Percentiles rank a stretch among this genome's conserved stretches.
Evolutionary conservation across 2,329 filamentous ascomycete species (phyloP).

Genomic region (Calonectria pseudoturangicola): DNA sequence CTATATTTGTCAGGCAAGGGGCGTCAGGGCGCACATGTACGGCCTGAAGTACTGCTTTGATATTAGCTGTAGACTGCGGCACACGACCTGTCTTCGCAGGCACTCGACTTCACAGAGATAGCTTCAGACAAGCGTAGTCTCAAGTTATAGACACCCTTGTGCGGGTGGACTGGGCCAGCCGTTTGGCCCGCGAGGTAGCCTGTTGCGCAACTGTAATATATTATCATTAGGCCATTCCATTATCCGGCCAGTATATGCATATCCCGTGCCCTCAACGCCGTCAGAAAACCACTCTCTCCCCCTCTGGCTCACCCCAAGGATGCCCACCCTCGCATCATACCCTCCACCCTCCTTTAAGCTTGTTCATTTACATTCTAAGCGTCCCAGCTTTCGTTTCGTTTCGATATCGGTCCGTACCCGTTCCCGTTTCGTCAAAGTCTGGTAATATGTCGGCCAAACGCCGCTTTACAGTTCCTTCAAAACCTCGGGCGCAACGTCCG

Average conservation of each 20-base stretch:
- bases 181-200: neutral
- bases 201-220: slow-evolving; percentile 24
- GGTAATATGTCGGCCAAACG: neutral
- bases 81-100: neutral
- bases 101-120: neutral
- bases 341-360: neutral
- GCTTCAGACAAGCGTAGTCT: neutral
- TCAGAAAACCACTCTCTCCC: slow-evolving; percentile 16
- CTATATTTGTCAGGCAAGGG: neutral
- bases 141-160: neutral
- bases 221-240: slow-evolving; percentile 48
- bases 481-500: slow-evolving; percentile 48
- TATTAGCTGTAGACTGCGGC: neutral
- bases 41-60: neutral
- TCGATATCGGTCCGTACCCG: neutral
- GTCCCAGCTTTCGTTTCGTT: neutral
- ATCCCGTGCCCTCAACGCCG: slow-evolving; percentile 34
- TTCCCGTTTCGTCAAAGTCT: neutral
- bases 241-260: slow-evolving; percentile 33
- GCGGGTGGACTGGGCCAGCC: neutral
- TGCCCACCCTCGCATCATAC: neutral
- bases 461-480: slow-evolving; percentile 59
- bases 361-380: neutral
- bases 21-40: neutral
- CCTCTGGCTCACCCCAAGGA: neutral